Evolutionary conservation across 257 asterid genomes (phyloP).

Genomic region (Scutellaria minor): DNA sequence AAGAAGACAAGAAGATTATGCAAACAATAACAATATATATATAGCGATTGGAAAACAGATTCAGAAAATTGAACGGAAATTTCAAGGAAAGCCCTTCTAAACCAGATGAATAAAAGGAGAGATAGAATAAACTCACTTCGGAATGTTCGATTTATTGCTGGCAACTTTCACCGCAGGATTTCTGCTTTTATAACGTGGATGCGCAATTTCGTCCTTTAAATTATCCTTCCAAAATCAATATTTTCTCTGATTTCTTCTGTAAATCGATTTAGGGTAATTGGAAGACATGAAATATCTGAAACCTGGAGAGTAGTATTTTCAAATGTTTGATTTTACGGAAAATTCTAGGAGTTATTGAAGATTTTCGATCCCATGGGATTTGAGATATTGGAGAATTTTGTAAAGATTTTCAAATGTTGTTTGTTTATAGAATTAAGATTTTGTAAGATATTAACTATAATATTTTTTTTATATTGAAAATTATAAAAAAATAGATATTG

Average conservation of each 20-base stretch:
- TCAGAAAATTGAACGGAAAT: slow-evolving; percentile 7
- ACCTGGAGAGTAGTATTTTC: neutral
- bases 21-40: neutral
- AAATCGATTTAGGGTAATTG: neutral
- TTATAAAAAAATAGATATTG: no score
- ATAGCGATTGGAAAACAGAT: neutral
- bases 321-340: neutral
- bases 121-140: slow-evolving; percentile 12
- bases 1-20: neutral
- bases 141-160: slow-evolving; percentile 21
- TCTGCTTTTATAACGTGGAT: neutral
- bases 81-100: neutral
- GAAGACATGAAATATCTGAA: neutral
- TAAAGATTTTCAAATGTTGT: no score
- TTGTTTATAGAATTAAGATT: no score
- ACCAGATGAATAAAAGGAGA: neutral
- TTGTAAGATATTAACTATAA: no score
- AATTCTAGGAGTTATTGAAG: neutral
- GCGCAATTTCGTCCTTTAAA: neutral
- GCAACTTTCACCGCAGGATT: slow-evolving; percentile 3
- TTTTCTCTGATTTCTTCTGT: no score
- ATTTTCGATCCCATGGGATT: neutral
- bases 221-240: neutral
- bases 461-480: no score
- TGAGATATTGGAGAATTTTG: neutral